Percentiles rank a stretch among this genome's conserved stretches.
Evolutionary conservation across 2,329 filamentous ascomycete species (phyloP).

Genomic region (Colletotrichum tropicicola): DNA sequence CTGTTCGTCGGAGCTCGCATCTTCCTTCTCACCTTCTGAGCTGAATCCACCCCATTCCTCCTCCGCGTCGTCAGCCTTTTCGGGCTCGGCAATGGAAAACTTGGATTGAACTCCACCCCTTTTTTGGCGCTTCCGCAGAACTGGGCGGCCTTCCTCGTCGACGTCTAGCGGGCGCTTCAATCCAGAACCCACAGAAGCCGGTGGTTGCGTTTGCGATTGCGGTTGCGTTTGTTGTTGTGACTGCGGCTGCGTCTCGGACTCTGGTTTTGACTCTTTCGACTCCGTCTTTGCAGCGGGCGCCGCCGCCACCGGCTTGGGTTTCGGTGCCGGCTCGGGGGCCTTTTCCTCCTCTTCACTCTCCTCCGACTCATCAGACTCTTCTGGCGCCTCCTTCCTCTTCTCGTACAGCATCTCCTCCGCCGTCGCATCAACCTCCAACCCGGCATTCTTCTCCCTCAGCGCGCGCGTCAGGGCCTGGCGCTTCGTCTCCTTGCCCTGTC

Average conservation of each 20-base stretch:
- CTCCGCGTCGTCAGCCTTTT: conserved; percentile 40
- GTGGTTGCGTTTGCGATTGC: neutral
- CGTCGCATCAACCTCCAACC: conserved; percentile 64
- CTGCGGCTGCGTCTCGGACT: neutral
- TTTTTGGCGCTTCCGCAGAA: conserved; percentile 85
- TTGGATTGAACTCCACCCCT: conserved; percentile 69
- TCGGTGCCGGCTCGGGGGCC: neutral
- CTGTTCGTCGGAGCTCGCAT: conserved; percentile 20
- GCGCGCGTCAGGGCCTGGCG: conserved; percentile 72
- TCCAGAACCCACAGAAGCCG: conserved; percentile 70
- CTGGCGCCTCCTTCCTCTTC: conserved; percentile 38
- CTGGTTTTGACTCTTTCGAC: neutral
- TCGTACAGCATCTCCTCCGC: conserved; percentile 64
- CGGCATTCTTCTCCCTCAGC: conserved; percentile 71
- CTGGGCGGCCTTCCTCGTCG: conserved; percentile 80
- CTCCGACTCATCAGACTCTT: conserved; percentile 41
- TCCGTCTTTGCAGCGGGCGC: neutral
- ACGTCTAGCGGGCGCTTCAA: conserved; percentile 87
- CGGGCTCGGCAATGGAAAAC: conserved; percentile 52
- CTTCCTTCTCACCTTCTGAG: conserved; percentile 31
- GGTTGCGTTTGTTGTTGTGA: neutral
- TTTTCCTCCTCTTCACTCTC: conserved; percentile 36
- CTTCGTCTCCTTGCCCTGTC: conserved; percentile 76
- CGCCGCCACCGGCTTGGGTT: conserved; percentile 11
- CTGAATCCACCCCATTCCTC: conserved; percentile 35